phyloP scores from a whole-genome alignment of 179 eudicot species.

The Vitellaria paradoxa region DNA sequence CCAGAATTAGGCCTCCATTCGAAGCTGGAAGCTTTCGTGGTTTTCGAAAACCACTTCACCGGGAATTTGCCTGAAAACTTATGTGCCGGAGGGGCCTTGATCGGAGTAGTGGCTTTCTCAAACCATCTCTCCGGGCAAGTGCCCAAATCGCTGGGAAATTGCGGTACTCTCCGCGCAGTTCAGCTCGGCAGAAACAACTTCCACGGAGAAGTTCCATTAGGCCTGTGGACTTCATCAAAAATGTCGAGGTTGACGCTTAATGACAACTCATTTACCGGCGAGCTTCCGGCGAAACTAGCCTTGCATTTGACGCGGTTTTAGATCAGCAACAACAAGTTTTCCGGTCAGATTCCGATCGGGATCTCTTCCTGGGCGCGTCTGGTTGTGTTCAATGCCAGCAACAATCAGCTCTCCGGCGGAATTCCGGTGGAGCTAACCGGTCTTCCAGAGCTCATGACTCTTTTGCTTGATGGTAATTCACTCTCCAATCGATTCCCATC shows the following conservation, averaged over 20 bases:
- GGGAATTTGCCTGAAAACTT: too few species aligned
- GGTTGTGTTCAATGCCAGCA: conserved; percentile 53
- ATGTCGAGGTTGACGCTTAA: conserved; percentile 36
- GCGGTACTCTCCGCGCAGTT: too few species aligned
- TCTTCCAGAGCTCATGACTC: conserved; percentile 36
- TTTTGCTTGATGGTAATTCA: conserved; percentile 60
- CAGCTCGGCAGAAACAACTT: too few species aligned
- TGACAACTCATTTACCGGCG: conserved; percentile 59
- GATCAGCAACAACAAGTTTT: conserved; percentile 58
- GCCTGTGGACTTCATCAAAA: conserved; percentile 44
- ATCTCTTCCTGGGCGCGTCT: conserved; percentile 45
- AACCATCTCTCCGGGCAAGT: too few species aligned
- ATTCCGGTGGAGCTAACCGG: conserved; percentile 57
- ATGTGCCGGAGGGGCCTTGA: too few species aligned
- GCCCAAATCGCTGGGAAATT: too few species aligned
- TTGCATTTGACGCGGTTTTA: conserved; percentile 48
- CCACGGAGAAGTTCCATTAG: too few species aligned
- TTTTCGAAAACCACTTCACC: conserved; percentile 50
- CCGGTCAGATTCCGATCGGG: conserved; percentile 54
- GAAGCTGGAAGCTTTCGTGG: too few species aligned
- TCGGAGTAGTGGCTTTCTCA: too few species aligned
- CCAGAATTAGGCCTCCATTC: too few species aligned
- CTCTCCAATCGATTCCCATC: conserved; percentile 64
- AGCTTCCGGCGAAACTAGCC: conserved; percentile 45
- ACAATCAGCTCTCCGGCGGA: conserved; percentile 53